Evolutionary conservation across 1,284 basidiomycete species (phyloP).

Genomic region (Neonothopanus nambi): DNA sequence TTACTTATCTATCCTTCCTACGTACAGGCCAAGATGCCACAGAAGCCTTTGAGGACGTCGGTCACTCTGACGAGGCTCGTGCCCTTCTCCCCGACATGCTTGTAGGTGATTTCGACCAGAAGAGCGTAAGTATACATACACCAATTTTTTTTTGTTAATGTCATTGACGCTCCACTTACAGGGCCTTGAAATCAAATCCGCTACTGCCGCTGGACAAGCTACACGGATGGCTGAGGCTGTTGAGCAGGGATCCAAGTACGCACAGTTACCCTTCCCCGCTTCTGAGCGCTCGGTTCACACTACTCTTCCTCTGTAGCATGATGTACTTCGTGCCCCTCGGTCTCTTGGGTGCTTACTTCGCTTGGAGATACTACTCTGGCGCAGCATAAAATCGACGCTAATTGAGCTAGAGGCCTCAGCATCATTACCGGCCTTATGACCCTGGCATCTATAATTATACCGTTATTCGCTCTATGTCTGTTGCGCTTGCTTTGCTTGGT

Average conservation of each 20-base stretch:
- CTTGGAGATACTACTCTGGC: slow-evolving; percentile 70
- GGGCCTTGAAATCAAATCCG: slow-evolving; percentile 52
- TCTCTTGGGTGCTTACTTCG: slow-evolving; percentile 78
- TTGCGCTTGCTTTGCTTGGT: not conserved
- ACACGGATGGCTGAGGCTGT: slow-evolving; percentile 47
- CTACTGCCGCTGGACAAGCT: slow-evolving; percentile 44
- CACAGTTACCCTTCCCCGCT: slow-evolving; percentile 14
- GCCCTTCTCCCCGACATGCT: slow-evolving; percentile 79
- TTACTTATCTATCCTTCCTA: no score
- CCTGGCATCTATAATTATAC: not conserved
- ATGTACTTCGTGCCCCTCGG: slow-evolving; percentile 82
- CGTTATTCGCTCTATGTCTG: not conserved
- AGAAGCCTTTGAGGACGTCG: slow-evolving; percentile 98
- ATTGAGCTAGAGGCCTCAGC: not conserved
- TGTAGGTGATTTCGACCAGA: slow-evolving; percentile 78
- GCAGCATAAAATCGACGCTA: slow-evolving; percentile 32
- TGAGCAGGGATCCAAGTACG: slow-evolving; percentile 72
- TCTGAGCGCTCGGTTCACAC: slow-evolving; percentile 8
- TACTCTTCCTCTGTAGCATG: slow-evolving; percentile 40
- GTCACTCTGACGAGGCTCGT: slow-evolving; percentile 98
- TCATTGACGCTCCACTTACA: slow-evolving; percentile 28
- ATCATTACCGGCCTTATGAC: no score
- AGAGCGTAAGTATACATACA: slow-evolving; percentile 49
- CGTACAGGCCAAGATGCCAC: slow-evolving; percentile 85
- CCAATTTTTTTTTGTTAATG: slow-evolving; percentile 6